Conservation (phyloP, 164 flowering plant species). For the Macadamia integrifolia region DNA sequence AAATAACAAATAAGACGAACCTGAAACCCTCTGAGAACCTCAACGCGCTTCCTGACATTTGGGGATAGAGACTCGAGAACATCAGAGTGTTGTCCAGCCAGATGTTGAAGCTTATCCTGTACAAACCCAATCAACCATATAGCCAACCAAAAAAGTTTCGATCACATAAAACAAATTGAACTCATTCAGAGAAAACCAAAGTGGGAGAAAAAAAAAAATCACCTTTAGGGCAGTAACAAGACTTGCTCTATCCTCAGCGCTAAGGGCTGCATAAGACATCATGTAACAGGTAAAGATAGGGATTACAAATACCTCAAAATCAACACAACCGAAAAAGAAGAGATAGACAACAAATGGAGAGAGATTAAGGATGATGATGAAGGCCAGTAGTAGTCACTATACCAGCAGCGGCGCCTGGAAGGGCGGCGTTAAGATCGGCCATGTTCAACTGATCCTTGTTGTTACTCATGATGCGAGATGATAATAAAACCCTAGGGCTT, state of each 20-base stretch:
- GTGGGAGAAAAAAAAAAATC: neutral
- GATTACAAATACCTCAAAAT: neutral
- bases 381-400: neutral
- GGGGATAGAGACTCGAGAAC: slow-evolving; percentile 55
- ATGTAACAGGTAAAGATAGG: neutral
- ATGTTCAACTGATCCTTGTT: slow-evolving; percentile 39
- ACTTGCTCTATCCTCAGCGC: slow-evolving; percentile 46
- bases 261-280: slow-evolving; percentile 37
- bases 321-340: neutral
- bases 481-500: neutral
- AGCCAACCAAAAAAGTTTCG: slow-evolving; percentile 1
- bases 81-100: slow-evolving; percentile 58
- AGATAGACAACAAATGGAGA: neutral
- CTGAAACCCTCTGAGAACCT: slow-evolving; percentile 67
- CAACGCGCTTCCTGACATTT: slow-evolving; percentile 61
- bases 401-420: slow-evolving; percentile 29
- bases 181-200: neutral
- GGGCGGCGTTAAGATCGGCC: slow-evolving; percentile 40
- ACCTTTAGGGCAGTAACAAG: slow-evolving; percentile 69
- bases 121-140: slow-evolving; percentile 7
- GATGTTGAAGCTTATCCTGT: slow-evolving; percentile 60
- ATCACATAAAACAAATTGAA: neutral
- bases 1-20: slow-evolving; percentile 16
- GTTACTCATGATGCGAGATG: slow-evolving; percentile 29
- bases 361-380: neutral